These are phyloP conservation scores for Yamadazyma scolyti DNA, from an alignment of 805 yeast species.

Conservation along the genomic window DNA sequence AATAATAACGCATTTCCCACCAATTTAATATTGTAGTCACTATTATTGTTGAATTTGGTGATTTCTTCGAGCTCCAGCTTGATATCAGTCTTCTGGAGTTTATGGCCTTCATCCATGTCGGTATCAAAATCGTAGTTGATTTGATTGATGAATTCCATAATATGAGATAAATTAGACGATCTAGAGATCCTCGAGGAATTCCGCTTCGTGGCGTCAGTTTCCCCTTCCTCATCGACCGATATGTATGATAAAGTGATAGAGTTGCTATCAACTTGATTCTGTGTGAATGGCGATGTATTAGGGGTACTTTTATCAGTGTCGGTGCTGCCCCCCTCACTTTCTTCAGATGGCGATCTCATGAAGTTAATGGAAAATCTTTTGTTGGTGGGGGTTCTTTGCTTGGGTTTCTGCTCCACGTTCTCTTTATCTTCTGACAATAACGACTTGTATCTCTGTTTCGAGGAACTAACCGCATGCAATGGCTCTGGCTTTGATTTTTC, in stretches of 20 bases:
- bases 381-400: neutral
- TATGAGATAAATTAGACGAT: constrained; percentile 8
- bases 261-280: constrained; percentile 3
- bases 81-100: no score
- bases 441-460: neutral
- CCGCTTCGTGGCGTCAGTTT: constrained; percentile 3
- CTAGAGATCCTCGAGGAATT: neutral
- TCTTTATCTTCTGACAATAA: constrained; percentile 1
- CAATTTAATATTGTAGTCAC: constrained; percentile 6
- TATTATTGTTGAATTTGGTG: constrained; percentile 3
- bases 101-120: no score
- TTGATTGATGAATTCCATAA: constrained; percentile 10
- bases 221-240: constrained; percentile 4
- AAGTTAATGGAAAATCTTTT: constrained; percentile 7
- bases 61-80: constrained; percentile 1
- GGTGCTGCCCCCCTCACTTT: neutral
- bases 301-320: constrained; percentile 6
- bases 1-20: constrained; percentile 6
- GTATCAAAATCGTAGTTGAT: constrained; percentile 7
- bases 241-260: constrained; percentile 7
- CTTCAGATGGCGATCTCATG: constrained; percentile 1
- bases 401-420: neutral
- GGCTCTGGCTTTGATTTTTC: no score
- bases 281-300: constrained; percentile 9
- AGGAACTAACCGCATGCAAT: no score